phyloP scores from a whole-genome alignment of 345 rosid species.

The Passiflora organensis region DNA sequence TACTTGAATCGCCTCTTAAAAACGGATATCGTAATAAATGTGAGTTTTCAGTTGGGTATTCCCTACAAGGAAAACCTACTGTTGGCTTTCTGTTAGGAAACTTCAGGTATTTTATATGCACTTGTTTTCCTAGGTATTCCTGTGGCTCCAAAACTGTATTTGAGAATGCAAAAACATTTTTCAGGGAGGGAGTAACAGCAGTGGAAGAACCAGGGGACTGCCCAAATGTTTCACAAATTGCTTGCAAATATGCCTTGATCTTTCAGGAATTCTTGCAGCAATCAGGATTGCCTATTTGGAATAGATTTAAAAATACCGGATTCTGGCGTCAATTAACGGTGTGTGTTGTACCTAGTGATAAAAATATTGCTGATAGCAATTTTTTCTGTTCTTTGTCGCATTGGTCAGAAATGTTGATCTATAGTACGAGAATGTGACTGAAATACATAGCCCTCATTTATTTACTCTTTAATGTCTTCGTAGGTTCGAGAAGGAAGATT shows the following conservation, averaged over 20 bases:
- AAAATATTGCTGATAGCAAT: background rate
- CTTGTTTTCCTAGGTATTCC: constrained; percentile 10
- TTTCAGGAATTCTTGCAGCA: constrained; percentile 73
- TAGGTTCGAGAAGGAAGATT: constrained; percentile 97
- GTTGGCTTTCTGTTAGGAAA: constrained; percentile 93
- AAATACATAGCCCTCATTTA: background rate
- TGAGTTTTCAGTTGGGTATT: constrained; percentile 86
- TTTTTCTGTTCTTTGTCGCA: background rate
- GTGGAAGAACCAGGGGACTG: constrained; percentile 85
- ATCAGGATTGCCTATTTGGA: constrained; percentile 80
- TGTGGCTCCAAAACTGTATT: constrained; percentile 10
- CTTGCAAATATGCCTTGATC: constrained; percentile 65
- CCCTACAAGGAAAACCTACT: constrained; percentile 69
- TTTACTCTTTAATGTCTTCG: constrained; percentile 1
- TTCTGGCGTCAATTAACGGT: constrained; percentile 97
- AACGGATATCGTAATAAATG: constrained; percentile 94
- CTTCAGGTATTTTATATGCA: constrained; percentile 53
- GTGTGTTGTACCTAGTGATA: constrained; percentile 23
- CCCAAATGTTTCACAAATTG: constrained; percentile 78
- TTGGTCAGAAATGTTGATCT: background rate
- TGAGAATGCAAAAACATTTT: constrained; percentile 18
- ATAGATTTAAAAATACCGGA: constrained; percentile 74
- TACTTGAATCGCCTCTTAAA: constrained; percentile 72
- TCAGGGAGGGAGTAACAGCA: constrained; percentile 94
- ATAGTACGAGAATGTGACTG: background rate